These are phyloP conservation scores for Arthrobotrys pseudoclavata DNA, from an alignment of 2,329 filamentous ascomycete genomes.

Conservation along the genomic window DNA sequence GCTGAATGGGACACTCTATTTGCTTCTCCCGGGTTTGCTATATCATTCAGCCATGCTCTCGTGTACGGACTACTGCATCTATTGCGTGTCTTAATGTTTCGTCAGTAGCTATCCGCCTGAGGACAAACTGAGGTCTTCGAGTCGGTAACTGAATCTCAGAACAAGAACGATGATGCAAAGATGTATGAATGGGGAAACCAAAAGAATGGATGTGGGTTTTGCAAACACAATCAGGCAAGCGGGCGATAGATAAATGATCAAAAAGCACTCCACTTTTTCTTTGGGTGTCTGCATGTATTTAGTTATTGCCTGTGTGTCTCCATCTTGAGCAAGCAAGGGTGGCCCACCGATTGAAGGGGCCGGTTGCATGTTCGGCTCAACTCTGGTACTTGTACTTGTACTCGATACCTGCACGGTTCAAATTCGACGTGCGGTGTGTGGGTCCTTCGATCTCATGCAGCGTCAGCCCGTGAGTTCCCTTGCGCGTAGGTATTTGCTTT, in stretches of 20 bases:
- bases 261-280: conserved; percentile 31
- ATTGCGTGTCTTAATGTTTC: conserved; percentile 34
- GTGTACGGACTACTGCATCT: conserved; percentile 34
- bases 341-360: conserved; percentile 21
- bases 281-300: conserved; percentile 26
- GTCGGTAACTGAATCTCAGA: conserved; percentile 26
- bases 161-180: conserved; percentile 31
- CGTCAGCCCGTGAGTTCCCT: conserved; percentile 26
- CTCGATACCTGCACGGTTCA: conserved; percentile 29
- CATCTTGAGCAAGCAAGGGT: conserved; percentile 48
- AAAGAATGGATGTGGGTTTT: conserved; percentile 33
- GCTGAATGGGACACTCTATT: conserved; percentile 21
- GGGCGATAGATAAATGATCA: conserved; percentile 36
- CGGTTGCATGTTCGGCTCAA: conserved; percentile 21
- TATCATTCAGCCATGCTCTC: conserved; percentile 38
- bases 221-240: conserved; percentile 27
- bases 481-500: conserved; percentile 20
- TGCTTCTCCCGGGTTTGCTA: conserved; percentile 11
- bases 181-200: conserved; percentile 40
- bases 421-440: conserved; percentile 10
- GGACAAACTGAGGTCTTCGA: conserved; percentile 30
- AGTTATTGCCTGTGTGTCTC: conserved; percentile 22
- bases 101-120: conserved; percentile 38
- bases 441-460: conserved; percentile 27
- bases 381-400: conserved; percentile 42